Base-by-base conservation (phyloP, 2,329 filamentous ascomycete genomes). In the Botrytis medusae region DNA sequence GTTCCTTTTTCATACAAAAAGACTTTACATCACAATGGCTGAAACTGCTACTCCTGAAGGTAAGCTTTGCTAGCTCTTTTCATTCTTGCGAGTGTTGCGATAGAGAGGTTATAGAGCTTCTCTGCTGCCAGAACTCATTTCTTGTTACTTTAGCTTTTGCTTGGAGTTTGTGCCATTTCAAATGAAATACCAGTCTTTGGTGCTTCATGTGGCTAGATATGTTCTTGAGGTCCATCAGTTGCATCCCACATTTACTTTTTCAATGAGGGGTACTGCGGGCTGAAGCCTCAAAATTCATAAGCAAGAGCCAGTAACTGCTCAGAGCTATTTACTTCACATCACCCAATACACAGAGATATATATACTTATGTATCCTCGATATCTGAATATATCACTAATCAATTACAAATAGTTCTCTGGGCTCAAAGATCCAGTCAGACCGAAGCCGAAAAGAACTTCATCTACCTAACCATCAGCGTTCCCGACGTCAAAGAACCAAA, bases 401-500 rank as follows among this genome's bases (percentile, higher is more conserved):
- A 44, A 61, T 44, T 42, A n/a, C 1, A 44, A 42, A 62, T 81
- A 98, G 96, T 99, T 80, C 92, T 94, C 84, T 99, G 96, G 96
- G 95, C 96, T 78, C 96, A 99, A 87, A 95, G 96, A 87, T 98
- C 95, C 64, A 96, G 91, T 81, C 86, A 84, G 79, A 86, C 87
- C 78, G 95, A 98, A 72, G 83, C 92, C 73, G 88, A 91, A 83
- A 97, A 95, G 87, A 99, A 99, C 89, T 93, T 94, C 86, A 86
- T 99, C 87, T 97, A 94, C 87, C 89, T 99, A 78, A 97, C 93
- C 82, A 93, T 99, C 85, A 89, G 90, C 80, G 94, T 95, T 69
- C 89, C 95, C 79, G 96, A 99, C 83, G 92, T 98, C 62, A 86
- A 92, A 79, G 90, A 91, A 80, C 86, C 97, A 78, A 92, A 94